Evolutionary conservation across 176 grass and related monocot species (phyloP), one percentile per base, ranked within the genome.

Genomic region (Oryza officinalis): DNA sequence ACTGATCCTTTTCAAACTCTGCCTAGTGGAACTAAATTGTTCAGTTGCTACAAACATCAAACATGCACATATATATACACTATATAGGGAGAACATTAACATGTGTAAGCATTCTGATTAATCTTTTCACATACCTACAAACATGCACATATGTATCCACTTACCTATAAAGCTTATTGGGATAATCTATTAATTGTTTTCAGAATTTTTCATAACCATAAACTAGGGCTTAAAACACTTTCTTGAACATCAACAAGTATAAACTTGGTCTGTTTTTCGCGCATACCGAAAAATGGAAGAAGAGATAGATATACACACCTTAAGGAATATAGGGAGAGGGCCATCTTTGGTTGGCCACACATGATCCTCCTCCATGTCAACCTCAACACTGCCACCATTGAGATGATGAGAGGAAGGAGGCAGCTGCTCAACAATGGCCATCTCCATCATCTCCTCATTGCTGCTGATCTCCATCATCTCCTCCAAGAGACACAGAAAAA

Each of bases 301-400:
- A 46, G 4, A 27, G 46, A 67, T 17, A 69, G 1, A 80, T 11
- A 69, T 8, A 3, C 28, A 67, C 65, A 97, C 95, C 95, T 97
- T 94, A 40, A 97, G 86, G 81, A 94, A 97, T 84, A 97, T 97
- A 33, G 95, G 95, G 79, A 94, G 83, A 50, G 90, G 92, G 37
- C 86, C 88, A 89, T 97, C 81, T 45, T 88, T 94, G 15, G 74
- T 52, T 44, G 90, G 75, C 80, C 74, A 77, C 17, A 76, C 12
- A 75, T 81, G 54, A 14, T 87, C 76, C 65, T 86, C 73, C 61
- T 90, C 90, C 5, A 69, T 78, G 54, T 89, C 69, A 83, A 89
- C 77, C 83, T 93, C 87, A 2, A 54, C 71, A 40, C 80, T 8
- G 17, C 72, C 37, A 44, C 81, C 83, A 69, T 76, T 79, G 50